Conservation (phyloP, 2,329 filamentous ascomycete species). For the Hymenoscyphus linearis region DNA sequence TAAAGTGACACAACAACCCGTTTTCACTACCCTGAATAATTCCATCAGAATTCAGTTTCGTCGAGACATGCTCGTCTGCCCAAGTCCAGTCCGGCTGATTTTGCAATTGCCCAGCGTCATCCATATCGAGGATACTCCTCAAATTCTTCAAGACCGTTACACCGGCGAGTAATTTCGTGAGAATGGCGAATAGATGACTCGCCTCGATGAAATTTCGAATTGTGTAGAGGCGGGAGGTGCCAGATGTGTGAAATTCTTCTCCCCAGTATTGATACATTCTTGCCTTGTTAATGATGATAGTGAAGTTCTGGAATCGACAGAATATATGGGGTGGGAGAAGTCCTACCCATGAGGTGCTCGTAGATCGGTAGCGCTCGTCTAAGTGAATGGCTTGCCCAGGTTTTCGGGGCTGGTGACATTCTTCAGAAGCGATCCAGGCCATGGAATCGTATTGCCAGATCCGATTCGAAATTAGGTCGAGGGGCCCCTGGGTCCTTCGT, state of each 20-base stretch:
- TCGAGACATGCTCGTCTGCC: neutral
- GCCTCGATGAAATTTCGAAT: neutral
- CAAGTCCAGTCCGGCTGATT: neutral
- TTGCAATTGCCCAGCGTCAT: too few species aligned
- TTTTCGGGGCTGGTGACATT: too few species aligned
- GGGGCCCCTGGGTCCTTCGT: too few species aligned
- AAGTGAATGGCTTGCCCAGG: too few species aligned
- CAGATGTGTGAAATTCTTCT: neutral
- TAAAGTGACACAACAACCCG: neutral
- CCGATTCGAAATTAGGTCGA: too few species aligned
- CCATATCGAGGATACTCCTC: neutral
- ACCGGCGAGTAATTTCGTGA: neutral
- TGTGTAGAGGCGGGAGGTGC: too few species aligned
- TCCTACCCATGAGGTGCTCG: too few species aligned
- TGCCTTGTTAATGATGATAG: neutral
- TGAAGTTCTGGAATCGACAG: neutral
- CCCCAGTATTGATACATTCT: neutral
- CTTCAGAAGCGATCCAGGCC: too few species aligned
- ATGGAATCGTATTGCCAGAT: too few species aligned
- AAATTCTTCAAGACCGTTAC: neutral
- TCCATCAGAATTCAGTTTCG: neutral
- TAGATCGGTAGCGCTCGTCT: too few species aligned
- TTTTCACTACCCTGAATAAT: neutral
- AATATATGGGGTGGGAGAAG: too few species aligned
- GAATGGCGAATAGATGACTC: neutral